Base-by-base conservation (phyloP, 2,329 filamentous ascomycete species). In the Didymella exigua region DNA sequence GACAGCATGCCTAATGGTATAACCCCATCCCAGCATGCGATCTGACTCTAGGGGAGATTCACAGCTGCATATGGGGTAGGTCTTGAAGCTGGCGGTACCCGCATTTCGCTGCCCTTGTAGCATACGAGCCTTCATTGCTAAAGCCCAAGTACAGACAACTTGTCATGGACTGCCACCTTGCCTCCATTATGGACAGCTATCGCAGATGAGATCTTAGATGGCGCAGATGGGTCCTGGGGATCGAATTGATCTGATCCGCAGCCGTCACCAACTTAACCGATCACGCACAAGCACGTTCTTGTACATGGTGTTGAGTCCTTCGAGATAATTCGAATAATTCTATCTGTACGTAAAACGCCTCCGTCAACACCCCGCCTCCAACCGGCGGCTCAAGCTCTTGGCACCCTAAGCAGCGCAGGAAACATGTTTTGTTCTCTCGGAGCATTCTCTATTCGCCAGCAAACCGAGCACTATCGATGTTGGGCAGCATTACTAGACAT, bases 331-430 rank as follows among this genome's bases (percentile, higher is more conserved):
- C 7, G 42, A 42, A 3, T 23, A 16, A 3, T 31, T 18, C 36
- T 26, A 26, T 34, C 18, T 5, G 14, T 7, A 41, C 29, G 24
- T 23, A 10, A 14, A 19, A 33, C 10, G 37, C 30, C 21, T 21
- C 40, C 23, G 41, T 48, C 19, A 42, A 26, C 29, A 40, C 29
- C 19, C 24, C 40, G 9, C 18, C 38, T 29, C 36, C 19, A 31
- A 31, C 54, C 54, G 26, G 21, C 13, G 54, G 48, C 19, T 44
- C 30, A 21, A 33, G 21, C 21, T 18, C 59, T 58, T 55, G 59
- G 62, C 61, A 51, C 56, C 46, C 59, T 59, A 46, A 67, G 51
- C 61, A 60, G 59, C 58, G 48, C 37, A 33, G 13, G 26, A 26
- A 49, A 19, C 51, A 34, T 26, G 23, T 33, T 44, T 42, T 40